These are phyloP conservation scores for Streptanthus diversifolius DNA, from an alignment of 345 rosid species.

Conservation along the genomic window DNA sequence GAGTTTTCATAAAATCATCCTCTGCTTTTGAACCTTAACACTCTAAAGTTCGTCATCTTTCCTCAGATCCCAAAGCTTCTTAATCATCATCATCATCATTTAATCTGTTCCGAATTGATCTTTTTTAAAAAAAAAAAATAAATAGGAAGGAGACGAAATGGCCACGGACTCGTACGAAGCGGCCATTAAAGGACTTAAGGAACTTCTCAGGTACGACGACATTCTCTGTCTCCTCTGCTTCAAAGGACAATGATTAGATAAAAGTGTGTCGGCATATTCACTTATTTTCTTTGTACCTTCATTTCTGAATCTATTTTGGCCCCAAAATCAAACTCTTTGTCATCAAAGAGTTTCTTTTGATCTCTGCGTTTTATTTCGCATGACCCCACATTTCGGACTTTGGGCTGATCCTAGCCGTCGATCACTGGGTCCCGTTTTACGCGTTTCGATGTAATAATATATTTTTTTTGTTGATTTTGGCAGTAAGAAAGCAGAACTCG, in stretches of 20 bases:
- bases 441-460: no score
- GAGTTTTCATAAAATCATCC: not conserved
- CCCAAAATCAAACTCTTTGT: not conserved
- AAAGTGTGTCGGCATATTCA: conserved; percentile 2
- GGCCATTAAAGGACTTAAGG: conserved; percentile 69
- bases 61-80: not conserved
- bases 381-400: not conserved
- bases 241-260: not conserved
- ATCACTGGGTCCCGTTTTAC: conserved; percentile 12
- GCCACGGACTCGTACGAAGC: conserved; percentile 55
- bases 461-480: not conserved
- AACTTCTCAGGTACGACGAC: conserved; percentile 73
- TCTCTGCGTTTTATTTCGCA: not conserved
- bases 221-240: not conserved
- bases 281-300: not conserved
- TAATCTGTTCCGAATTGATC: not conserved
- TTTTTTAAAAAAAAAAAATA: not conserved
- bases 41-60: not conserved
- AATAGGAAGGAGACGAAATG: conserved; percentile 51
- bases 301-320: not conserved
- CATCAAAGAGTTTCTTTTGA: not conserved
- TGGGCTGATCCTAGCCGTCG: conserved; percentile 18
- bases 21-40: conserved; percentile 26
- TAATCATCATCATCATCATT: not conserved
- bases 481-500: conserved; percentile 70